These are phyloP conservation scores for Ailanthus altissimus DNA, from an alignment of 345 rosid genomes.

Conservation along the genomic window DNA sequence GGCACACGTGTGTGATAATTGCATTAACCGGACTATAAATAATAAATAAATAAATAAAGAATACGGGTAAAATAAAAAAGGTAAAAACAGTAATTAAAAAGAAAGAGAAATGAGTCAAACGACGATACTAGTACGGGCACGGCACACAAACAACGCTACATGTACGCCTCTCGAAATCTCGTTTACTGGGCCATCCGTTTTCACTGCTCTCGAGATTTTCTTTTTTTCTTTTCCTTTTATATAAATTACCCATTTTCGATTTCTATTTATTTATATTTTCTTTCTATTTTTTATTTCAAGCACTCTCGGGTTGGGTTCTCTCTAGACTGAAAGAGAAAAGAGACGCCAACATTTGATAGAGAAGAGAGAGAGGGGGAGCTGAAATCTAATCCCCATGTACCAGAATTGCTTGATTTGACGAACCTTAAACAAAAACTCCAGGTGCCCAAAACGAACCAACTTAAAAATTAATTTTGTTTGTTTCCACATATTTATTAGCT, in stretches of 20 bases:
- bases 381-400: constrained; percentile 16
- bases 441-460: constrained; percentile 24
- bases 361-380: neutral
- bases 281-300: neutral
- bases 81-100: constrained; percentile 6
- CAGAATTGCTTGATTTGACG: constrained; percentile 19
- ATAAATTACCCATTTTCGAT: too few species aligned
- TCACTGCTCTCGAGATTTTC: constrained; percentile 24
- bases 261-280: neutral
- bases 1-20: neutral
- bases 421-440: constrained; percentile 21
- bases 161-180: constrained; percentile 15
- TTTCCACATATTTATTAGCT: constrained; percentile 9
- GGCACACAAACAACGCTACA: neutral
- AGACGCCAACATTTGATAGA: neutral
- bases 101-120: too few species aligned
- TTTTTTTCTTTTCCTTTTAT: neutral
- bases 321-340: neutral
- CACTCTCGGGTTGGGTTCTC: neutral
- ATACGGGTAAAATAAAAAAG: too few species aligned
- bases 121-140: neutral
- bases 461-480: constrained; percentile 23
- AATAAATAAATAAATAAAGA: too few species aligned
- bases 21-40: neutral
- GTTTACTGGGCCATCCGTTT: constrained; percentile 26